A percentile compares a stretch with the other conserved stretches of the same genome.
These are phyloP conservation scores for Wickerhamomyces chambardii DNA, from an alignment of 805 yeast species.

Conservation along the genomic window DNA sequence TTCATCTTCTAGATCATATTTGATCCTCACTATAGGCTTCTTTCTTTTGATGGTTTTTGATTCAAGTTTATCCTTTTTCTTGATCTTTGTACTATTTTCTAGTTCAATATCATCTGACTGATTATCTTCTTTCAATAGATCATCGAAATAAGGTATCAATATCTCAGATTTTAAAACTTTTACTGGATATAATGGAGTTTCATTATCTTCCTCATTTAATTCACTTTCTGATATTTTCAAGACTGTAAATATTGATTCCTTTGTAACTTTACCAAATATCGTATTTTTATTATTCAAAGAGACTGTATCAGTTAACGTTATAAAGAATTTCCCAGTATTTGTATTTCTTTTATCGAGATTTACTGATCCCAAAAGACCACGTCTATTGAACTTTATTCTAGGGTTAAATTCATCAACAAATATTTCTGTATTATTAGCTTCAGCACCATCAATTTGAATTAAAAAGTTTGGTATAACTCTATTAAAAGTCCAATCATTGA, in stretches of 20 bases:
- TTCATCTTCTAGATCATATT: slow-evolving; percentile 28
- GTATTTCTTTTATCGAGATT: slow-evolving; percentile 21
- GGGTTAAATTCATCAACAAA: slow-evolving; percentile 38
- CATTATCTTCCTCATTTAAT: slow-evolving; percentile 26
- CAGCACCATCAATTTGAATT: slow-evolving; percentile 26
- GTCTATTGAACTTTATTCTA: slow-evolving; percentile 36
- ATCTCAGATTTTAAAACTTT: slow-evolving; percentile 31
- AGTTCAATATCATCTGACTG: too few relatives aligned
- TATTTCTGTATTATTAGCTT: slow-evolving; percentile 5
- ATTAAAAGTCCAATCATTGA: slow-evolving; percentile 31
- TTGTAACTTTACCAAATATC: slow-evolving; percentile 51
- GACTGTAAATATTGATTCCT: slow-evolving; percentile 44
- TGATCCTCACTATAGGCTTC: slow-evolving; percentile 23
- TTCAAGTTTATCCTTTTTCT: neutral
- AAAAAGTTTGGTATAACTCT: slow-evolving; percentile 27
- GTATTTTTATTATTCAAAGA: slow-evolving; percentile 33
- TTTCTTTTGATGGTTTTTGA: slow-evolving; percentile 7
- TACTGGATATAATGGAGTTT: slow-evolving; percentile 44
- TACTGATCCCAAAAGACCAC: slow-evolving; percentile 50
- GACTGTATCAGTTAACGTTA: slow-evolving; percentile 38
- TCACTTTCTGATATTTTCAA: slow-evolving; percentile 41
- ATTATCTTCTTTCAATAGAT: slow-evolving; percentile 18
- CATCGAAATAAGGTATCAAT: slow-evolving; percentile 39
- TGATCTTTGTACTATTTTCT: too few relatives aligned
- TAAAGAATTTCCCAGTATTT: slow-evolving; percentile 33